phyloP scores from a whole-genome alignment of 306 rosid genomes.

The Cotoneaster glaucophyllus region DNA sequence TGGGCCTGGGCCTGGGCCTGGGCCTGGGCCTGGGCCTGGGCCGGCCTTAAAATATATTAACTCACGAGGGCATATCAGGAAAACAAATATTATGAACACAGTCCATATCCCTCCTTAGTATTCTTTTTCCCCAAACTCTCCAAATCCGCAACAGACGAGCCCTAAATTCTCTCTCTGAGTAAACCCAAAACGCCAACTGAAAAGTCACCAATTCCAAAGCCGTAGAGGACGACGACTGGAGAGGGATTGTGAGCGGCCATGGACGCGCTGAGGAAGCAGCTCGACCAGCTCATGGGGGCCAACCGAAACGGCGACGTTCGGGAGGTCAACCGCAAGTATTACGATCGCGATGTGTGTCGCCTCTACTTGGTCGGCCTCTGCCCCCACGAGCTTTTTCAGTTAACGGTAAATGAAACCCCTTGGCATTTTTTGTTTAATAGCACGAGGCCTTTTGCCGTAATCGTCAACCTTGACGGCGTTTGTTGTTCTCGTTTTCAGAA shows the following conservation, averaged over 20 bases:
- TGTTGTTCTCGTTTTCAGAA: conserved; percentile 49
- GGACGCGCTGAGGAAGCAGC: conserved; percentile 98
- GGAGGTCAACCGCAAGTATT: conserved; percentile 93
- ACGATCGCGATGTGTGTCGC: conserved; percentile 94
- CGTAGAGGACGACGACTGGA: neutral
- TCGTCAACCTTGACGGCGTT: neutral
- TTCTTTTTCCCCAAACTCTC: neutral
- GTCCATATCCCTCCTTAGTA: neutral
- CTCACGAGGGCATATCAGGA: neutral
- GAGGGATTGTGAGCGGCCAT: conserved; percentile 23
- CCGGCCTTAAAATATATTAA: neutral
- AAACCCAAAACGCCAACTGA: neutral
- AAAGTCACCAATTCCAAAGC: neutral
- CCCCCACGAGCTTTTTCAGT: conserved; percentile 95
- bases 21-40: conserved; percentile 10
- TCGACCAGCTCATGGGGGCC: conserved; percentile 97
- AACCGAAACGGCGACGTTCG: conserved; percentile 97
- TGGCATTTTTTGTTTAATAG: neutral
- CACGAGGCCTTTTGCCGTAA: neutral
- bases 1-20: neutral
- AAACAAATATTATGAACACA: neutral
- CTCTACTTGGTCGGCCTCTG: conserved; percentile 95
- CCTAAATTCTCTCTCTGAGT: conserved; percentile 5
- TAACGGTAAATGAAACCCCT: conserved; percentile 45
- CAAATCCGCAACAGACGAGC: neutral